Conservation (phyloP, 2,329 filamentous ascomycete species). For the Diaporthe caulivora region DNA sequence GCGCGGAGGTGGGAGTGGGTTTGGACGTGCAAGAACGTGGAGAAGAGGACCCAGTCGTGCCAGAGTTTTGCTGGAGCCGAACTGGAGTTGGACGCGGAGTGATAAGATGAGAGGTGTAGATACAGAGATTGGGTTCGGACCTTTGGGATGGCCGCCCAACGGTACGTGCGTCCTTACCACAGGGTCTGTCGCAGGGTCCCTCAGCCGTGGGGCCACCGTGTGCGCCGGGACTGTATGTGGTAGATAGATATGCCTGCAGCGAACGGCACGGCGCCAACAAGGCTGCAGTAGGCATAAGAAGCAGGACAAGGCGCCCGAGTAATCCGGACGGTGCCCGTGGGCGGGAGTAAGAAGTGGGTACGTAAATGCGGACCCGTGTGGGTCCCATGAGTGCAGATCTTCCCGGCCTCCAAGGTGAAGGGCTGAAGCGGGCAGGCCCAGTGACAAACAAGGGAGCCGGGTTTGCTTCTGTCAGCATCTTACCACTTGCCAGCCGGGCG, state of each 20-base stretch:
- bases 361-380: slow-evolving; percentile 32
- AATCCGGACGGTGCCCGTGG: slow-evolving; percentile 38
- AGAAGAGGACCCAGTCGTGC: slow-evolving; percentile 28
- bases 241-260: neutral
- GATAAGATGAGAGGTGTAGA: slow-evolving; percentile 36
- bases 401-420: slow-evolving; percentile 20
- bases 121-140: slow-evolving; percentile 29
- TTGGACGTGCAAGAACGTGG: slow-evolving; percentile 36
- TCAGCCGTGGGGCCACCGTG: slow-evolving; percentile 28
- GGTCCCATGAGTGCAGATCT: slow-evolving; percentile 36
- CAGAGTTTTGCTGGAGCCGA: slow-evolving; percentile 34
- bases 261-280: slow-evolving; percentile 27
- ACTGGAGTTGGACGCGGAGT: slow-evolving; percentile 38
- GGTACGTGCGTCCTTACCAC: slow-evolving; percentile 27
- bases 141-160: slow-evolving; percentile 14
- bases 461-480: slow-evolving; percentile 8
- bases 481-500: slow-evolving; percentile 19
- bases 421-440: slow-evolving; percentile 17
- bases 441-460: neutral
- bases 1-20: slow-evolving; percentile 37
- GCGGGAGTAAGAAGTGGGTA: slow-evolving; percentile 21
- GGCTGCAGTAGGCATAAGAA: neutral
- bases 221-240: neutral
- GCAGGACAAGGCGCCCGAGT: slow-evolving; percentile 26
- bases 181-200: slow-evolving; percentile 1